Base-by-base conservation (phyloP, 2,329 filamentous ascomycete genomes). In the Tolypocladium sp. region DNA sequence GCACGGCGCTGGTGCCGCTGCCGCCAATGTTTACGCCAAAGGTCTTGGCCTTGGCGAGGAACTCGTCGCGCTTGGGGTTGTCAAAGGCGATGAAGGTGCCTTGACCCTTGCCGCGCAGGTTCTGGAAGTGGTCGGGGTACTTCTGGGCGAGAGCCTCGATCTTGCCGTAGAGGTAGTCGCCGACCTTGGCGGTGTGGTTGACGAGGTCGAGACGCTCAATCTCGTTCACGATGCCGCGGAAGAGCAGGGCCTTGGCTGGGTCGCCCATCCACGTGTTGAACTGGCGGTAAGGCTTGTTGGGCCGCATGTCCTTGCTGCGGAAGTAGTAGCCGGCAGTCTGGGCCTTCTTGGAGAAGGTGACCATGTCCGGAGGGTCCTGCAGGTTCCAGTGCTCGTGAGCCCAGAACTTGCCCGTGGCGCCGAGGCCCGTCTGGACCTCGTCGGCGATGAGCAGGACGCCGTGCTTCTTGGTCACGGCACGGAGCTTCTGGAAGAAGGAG, bases 191-290 rank as follows among this genome's bases (percentile, higher is more conserved):
- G 2, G 92, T 96, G 75, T 91, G 81, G 70, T 84, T 79, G 57
- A 96, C 90, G n/a, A 96, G 82, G 68, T 88, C 83, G 59, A 90
- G 79, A 56, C 85, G 79, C 74, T 91, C 79, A 59, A 96, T 87
- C 77, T 96, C 91, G 60, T 89, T 76, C 70, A 93, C 84, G 76
- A 96, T 96, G 69, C 86, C 88, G 63, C 89, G 85, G 87, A 95
- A 96, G 65, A 96, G 82, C 61, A 96, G 78, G 20, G 89, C 91
- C 61, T 91, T 87, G 17, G 89, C 87, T 20, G 92, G 92, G 77
- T 96, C 92, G 68, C 92, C 92, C 88, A 96, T 95, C 92, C 92
- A 96, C 55, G 91, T 96, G 82, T 96, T 96, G 82, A 96, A 96
- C 77, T 96, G 92, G 62, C 92, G 87, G 81, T 96, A 96, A 7